Percentiles rank a stretch among this genome's conserved stretches.
Conservation (phyloP, 352 stramenopile species). For the Phytophthora cactorum region DNA sequence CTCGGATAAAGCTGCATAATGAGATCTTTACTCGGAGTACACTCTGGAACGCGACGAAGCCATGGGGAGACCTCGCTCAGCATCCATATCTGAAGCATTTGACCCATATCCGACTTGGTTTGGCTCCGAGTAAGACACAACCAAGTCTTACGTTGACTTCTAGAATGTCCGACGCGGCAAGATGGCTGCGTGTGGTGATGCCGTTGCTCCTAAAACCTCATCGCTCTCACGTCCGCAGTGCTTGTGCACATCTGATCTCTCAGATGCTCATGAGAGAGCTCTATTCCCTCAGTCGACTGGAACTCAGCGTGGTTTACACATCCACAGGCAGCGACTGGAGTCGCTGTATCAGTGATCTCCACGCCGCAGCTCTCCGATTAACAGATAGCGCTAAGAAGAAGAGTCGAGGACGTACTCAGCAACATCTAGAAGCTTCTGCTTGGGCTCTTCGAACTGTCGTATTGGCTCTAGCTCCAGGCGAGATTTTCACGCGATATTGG, state of each 20-base stretch:
- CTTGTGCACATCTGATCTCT: slow-evolving; percentile 46
- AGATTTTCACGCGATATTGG: slow-evolving; percentile 80
- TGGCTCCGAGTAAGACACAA: slow-evolving; percentile 20
- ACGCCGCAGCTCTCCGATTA: slow-evolving; percentile 54
- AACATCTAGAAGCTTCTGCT: slow-evolving; percentile 42
- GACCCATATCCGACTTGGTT: slow-evolving; percentile 41
- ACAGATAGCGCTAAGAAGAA: slow-evolving; percentile 39
- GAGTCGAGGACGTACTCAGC: slow-evolving; percentile 45
- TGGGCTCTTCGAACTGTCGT: slow-evolving; percentile 64
- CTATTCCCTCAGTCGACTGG: slow-evolving; percentile 20
- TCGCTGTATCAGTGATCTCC: slow-evolving; percentile 61
- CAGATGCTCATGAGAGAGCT: slow-evolving; percentile 56
- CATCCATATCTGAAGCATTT: slow-evolving; percentile 55
- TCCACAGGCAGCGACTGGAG: slow-evolving; percentile 62
- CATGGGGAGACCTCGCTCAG: slow-evolving; percentile 24
- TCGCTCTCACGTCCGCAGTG: slow-evolving; percentile 50
- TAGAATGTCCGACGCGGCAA: slow-evolving; percentile 37
- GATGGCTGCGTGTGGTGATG: slow-evolving; percentile 54
- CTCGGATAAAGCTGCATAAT: slow-evolving; percentile 41
- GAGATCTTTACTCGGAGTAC: slow-evolving; percentile 39
- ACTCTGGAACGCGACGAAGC: slow-evolving; percentile 32
- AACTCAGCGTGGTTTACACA: slow-evolving; percentile 32
- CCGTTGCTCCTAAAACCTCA: slow-evolving; percentile 60
- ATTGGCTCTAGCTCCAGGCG: slow-evolving; percentile 53
- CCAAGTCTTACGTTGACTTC: slow-evolving; percentile 13